phyloP scores from a whole-genome alignment of 1,284 basidiomycete species.

The Naganishia sp. region DNA sequence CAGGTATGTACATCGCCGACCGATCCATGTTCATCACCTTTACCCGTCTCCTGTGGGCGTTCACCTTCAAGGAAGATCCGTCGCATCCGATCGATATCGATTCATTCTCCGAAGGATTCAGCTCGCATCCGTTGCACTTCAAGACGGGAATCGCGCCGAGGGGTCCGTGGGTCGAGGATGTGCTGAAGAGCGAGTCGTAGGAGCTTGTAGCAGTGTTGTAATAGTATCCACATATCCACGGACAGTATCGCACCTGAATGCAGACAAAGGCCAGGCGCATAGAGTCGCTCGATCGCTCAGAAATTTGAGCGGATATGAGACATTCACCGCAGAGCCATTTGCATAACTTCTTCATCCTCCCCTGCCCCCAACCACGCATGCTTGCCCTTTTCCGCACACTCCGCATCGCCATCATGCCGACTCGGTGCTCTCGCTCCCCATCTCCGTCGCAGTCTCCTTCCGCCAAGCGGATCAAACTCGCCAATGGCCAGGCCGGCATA shows the following conservation, averaged over 20 bases:
- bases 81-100: constrained; percentile 33
- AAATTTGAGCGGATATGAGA: constrained; percentile 18
- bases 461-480: constrained; percentile 32
- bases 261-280: neutral
- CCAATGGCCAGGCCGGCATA: neutral
- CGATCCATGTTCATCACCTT: constrained; percentile 40
- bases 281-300: constrained; percentile 14
- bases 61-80: constrained; percentile 31
- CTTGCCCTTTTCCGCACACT: constrained; percentile 10
- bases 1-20: constrained; percentile 39
- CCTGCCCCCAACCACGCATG: constrained; percentile 1
- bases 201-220: neutral
- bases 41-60: constrained; percentile 36
- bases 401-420: neutral
- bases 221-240: neutral
- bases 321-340: constrained; percentile 1
- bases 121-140: constrained; percentile 38
- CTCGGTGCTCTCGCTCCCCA: constrained; percentile 12
- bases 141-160: constrained; percentile 32
- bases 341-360: neutral
- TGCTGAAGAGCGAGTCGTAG: constrained; percentile 19
- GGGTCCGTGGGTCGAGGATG: constrained; percentile 27
- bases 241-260: neutral
- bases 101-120: constrained; percentile 40
- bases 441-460: constrained; percentile 27